Conservation (phyloP, 2,329 filamentous ascomycete genomes). For the Conoideocrella luteorostrata region DNA sequence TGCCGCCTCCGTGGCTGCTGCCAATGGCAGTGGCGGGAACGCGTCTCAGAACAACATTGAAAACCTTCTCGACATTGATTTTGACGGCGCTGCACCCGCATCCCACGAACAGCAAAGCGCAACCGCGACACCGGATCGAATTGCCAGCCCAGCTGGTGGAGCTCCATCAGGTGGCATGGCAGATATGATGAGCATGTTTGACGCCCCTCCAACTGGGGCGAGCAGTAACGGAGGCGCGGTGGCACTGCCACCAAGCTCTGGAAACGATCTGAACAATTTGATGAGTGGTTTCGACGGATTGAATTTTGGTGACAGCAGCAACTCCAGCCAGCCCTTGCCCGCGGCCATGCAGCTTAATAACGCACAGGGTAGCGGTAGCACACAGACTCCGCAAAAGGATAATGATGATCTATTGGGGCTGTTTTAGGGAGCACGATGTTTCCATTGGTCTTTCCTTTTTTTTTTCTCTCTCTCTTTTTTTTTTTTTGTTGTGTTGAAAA, state of each 20-base stretch:
- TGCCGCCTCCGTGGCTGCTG: constrained; percentile 71
- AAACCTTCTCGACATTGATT: constrained; percentile 93
- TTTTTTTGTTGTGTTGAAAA: neutral
- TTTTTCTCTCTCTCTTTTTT: too few relatives aligned
- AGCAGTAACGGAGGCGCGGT: constrained; percentile 27
- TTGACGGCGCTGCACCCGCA: constrained; percentile 89
- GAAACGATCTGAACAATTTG: constrained; percentile 73
- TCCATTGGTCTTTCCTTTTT: too few relatives aligned
- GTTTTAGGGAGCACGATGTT: constrained; percentile 26
- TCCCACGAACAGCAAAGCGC: constrained; percentile 57
- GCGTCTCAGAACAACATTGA: constrained; percentile 72
- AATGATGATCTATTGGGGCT: constrained; percentile 53
- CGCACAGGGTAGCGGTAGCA: constrained; percentile 18
- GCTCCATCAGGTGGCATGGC: constrained; percentile 44
- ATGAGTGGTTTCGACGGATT: constrained; percentile 84
- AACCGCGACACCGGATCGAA: constrained; percentile 60
- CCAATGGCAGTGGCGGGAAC: constrained; percentile 50
- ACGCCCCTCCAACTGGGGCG: constrained; percentile 50
- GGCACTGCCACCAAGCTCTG: constrained; percentile 26
- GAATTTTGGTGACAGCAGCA: constrained; percentile 56
- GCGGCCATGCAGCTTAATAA: constrained; percentile 51
- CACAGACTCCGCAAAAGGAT: constrained; percentile 45
- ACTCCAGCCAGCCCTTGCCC: constrained; percentile 54
- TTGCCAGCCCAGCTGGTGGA: constrained; percentile 53
- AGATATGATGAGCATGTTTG: constrained; percentile 65